These are phyloP conservation scores for Carpinus fangiana DNA, from an alignment of 306 rosid genomes.

Conservation along the genomic window DNA sequence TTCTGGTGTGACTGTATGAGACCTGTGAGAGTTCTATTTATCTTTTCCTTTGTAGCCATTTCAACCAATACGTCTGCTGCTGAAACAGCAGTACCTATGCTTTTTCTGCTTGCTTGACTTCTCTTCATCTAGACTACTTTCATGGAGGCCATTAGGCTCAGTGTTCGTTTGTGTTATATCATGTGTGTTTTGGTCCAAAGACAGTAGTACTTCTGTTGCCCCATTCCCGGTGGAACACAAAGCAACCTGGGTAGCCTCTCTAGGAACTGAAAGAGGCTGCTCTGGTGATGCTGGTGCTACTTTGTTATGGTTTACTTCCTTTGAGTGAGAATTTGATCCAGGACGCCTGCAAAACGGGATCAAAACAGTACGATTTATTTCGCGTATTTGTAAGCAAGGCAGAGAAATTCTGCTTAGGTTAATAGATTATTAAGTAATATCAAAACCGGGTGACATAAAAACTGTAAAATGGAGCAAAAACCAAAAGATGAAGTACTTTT, in stretches of 20 bases:
- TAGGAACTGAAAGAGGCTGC: conserved; percentile 36
- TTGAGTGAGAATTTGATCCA: conserved; percentile 42
- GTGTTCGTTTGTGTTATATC: conserved; percentile 20
- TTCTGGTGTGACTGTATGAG: conserved; percentile 1
- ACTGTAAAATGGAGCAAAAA: background rate
- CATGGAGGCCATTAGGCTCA: conserved; percentile 18
- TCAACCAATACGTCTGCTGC: background rate
- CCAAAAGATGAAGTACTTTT: background rate
- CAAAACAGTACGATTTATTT: background rate
- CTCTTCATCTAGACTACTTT: conserved; percentile 26
- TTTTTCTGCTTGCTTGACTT: conserved; percentile 27
- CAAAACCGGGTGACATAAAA: background rate
- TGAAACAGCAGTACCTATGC: conserved; percentile 37
- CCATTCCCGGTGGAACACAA: conserved; percentile 32
- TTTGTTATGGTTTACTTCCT: conserved; percentile 62
- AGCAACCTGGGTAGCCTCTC: conserved; percentile 30
- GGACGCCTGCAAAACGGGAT: conserved; percentile 45
- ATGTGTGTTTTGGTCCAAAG: conserved; percentile 27
- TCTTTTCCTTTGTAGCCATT: background rate
- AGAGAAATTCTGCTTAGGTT: background rate
- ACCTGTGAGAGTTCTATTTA: conserved; percentile 17
- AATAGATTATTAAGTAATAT: background rate
- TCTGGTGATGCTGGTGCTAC: conserved; percentile 65
- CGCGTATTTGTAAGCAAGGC: background rate
- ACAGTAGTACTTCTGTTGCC: conserved; percentile 2